phyloP scores from a whole-genome alignment of 2,329 filamentous ascomycete genomes.

The Phialocephala sp. region DNA sequence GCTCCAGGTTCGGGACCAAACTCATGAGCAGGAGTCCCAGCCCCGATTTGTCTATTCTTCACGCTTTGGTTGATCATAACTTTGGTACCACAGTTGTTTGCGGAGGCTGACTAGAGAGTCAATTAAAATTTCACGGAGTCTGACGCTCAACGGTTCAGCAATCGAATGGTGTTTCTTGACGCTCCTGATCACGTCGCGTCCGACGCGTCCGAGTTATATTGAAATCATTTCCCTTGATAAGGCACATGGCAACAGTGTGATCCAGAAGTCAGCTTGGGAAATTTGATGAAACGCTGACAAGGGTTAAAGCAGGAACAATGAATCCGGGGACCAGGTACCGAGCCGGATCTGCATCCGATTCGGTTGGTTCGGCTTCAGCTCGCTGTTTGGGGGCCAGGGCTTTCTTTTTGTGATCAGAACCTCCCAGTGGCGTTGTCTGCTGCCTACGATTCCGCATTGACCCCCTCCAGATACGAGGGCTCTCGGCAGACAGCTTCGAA shows the following conservation, averaged over 20 bases:
- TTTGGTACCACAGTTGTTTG: no score
- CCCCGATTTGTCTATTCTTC: not conserved
- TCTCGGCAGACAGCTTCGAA: no score
- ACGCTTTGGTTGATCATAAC: no score
- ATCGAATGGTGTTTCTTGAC: not conserved
- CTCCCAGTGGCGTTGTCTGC: not conserved
- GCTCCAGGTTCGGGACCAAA: not conserved
- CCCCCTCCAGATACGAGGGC: no score
- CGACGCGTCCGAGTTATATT: conserved; percentile 2
- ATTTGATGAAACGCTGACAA: conserved; percentile 2
- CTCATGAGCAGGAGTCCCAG: not conserved
- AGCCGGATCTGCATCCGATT: not conserved
- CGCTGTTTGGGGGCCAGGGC: not conserved
- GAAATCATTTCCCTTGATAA: not conserved
- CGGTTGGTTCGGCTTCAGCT: not conserved
- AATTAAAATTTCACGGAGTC: not conserved
- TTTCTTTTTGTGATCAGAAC: not conserved
- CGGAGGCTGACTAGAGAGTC: not conserved
- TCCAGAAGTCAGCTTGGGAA: not conserved
- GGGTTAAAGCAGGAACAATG: not conserved
- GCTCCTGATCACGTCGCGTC: not conserved
- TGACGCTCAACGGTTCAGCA: not conserved
- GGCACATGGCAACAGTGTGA: not conserved
- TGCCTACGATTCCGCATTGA: no score
- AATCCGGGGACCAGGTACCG: not conserved